Evolutionary conservation across 1,284 basidiomycete species (phyloP), one percentile per base, ranked within the genome.

Genomic region (Pholiota adiposa): DNA sequence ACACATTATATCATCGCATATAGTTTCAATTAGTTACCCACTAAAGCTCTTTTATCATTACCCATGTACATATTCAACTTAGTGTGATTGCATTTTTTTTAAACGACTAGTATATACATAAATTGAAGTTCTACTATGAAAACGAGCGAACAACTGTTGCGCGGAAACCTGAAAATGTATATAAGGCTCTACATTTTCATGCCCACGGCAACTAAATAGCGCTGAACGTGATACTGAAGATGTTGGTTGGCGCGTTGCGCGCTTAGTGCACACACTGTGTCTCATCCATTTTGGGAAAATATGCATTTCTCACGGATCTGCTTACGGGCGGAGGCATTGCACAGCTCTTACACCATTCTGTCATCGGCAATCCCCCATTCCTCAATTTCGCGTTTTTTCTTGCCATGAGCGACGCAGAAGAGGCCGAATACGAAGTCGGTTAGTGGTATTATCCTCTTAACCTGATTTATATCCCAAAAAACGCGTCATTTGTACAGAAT

Each of bases 341-440:
- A 27, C 12, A 44, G 27, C 44, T 27, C 23, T 23, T 23, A n/a
- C 44, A 46, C 44, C n/a, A 25, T 41, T 25, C 44, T 27, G 23
- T 46, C 23, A 46, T 23, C 12, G 44, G 44, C 44, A 27, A 27
- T 25, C 23, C 23, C 44, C 44, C 6, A 46, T n/a, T 25, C 41
- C 41, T 44, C 41, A 16, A 44, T n/a, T n/a, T 54, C 58, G 51
- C 44, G 52, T 49, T 18, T 59, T 40, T 29, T 56, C 16, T 8
- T 60, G n/a, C 49, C 58, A 73, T 72, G 69, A 70, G 65, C 51
- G 67, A 75, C 66, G 73, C 74, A 49, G 83, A 86, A 64, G 73
- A 75, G 27, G 18, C n/a, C 57, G 84, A 88, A 67, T 90, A 89
- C 70, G 87, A 87, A 83, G 87, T 90, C 60, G 88, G 88, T 87